Evolutionary conservation across 257 asterid species (phyloP).

Genomic region (Ehretia macrophylla): DNA sequence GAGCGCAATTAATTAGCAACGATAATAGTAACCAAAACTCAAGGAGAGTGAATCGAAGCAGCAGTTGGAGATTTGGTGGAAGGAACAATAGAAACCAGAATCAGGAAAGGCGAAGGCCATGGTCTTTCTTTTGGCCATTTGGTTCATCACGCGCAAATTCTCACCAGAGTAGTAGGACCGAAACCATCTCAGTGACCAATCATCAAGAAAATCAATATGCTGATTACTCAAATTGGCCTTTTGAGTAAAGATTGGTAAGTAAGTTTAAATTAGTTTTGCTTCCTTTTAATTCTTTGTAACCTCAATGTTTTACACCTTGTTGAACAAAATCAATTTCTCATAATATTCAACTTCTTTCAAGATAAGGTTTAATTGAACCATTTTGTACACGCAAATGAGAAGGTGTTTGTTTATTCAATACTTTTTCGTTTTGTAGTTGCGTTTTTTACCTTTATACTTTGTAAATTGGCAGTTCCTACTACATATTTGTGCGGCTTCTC

Average conservation of each 20-base stretch:
- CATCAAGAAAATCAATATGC: conserved; percentile 46
- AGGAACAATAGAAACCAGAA: conserved; percentile 32
- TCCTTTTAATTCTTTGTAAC: background rate
- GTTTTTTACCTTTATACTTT: no score
- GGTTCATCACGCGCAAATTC: conserved; percentile 47
- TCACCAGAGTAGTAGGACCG: conserved; percentile 32
- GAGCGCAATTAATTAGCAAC: background rate
- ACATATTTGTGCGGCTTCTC: no score
- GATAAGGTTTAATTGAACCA: background rate
- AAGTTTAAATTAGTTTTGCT: background rate
- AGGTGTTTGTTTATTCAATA: background rate
- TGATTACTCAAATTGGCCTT: conserved; percentile 70
- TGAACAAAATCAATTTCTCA: background rate
- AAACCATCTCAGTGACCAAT: conserved; percentile 39
- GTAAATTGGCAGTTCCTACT: no score
- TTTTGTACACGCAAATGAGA: background rate
- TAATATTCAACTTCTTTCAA: background rate
- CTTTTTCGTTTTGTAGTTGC: no score
- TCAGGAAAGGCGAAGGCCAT: conserved; percentile 46
- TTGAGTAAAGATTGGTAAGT: conserved; percentile 33
- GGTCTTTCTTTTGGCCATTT: conserved; percentile 87
- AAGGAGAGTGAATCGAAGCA: conserved; percentile 40
- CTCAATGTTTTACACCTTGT: background rate
- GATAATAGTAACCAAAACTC: conserved; percentile 12
- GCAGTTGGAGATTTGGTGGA: conserved; percentile 40